Evolutionary conservation across 306 rosid genomes (phyloP), one percentile per base, ranked within the genome.

Genomic region (Cicer pinnatifidum): DNA sequence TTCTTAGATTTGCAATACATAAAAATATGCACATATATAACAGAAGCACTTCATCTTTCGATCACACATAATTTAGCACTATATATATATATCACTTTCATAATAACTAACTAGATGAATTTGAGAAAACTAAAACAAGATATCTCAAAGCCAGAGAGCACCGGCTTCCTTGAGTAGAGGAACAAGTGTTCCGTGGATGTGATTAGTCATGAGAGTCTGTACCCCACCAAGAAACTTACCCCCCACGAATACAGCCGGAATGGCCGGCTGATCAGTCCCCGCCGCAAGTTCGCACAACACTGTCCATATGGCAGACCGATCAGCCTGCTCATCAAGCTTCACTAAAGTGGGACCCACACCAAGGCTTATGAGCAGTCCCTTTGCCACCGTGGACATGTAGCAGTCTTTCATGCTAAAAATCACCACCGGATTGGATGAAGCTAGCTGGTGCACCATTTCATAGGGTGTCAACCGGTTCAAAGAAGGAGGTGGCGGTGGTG

Each of bases 91-190:
- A 28, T 28, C 4, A 28, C 33, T 28, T 28, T 28, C 0, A 28
- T 28, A 28, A 28, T 28, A 28, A 28, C 33, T 28, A 28, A 28
- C 33, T 28, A 28, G 4, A 28, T 28, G 4, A 28, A 3, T 28
- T 28, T 28, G 33, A 28, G 4, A 28, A 28, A 28, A 28, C 3
- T 28, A 0, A 28, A 28, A 28, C 33, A 28, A 2, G 33, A 28
- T 0, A 28, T 28, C 4, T 28, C 33, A 28, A 28, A 63, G 69
- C 69, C 69, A 63, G 6, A 63, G 69, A 39, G 50, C 69, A 3
- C 69, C 50, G 16, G 28, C 69, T 8, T 63, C 69, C 35, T 63
- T 63, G 1, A 63, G 69, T 1, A 63, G 50, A 63, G 50, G 69
- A 43, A 63, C 45, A 13, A 63, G 69, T 8, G 50, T 39, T 12